A percentile compares a stretch with the other conserved stretches of the same genome.
Conservation (phyloP, 1,284 basidiomycete genomes). For the Takashimella tepidaria region DNA sequence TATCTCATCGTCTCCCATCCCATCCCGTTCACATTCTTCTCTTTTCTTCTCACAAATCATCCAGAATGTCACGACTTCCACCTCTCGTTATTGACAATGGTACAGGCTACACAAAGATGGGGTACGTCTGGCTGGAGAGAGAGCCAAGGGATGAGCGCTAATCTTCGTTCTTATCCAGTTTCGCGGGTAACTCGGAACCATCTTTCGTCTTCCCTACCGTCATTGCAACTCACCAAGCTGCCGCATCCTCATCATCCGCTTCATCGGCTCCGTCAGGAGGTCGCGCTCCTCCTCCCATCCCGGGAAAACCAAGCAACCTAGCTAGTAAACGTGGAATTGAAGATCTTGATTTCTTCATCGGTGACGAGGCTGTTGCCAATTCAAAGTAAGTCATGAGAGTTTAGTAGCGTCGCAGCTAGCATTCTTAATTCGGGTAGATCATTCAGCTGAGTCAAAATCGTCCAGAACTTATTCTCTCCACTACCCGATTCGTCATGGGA, state of each 20-base stretch:
- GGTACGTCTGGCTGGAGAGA: slow-evolving; percentile 55
- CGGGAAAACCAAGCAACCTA: slow-evolving; percentile 81
- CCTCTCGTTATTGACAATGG: slow-evolving; percentile 97
- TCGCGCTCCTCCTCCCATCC: slow-evolving; percentile 50
- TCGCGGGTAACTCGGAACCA: slow-evolving; percentile 97
- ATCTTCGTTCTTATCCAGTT: slow-evolving; percentile 53
- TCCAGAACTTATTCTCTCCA: slow-evolving; percentile 83
- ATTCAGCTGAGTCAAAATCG: too few species aligned
- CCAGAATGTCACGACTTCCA: slow-evolving; percentile 67
- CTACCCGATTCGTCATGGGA: slow-evolving; percentile 95
- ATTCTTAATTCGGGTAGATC: too few species aligned
- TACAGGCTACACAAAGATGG: slow-evolving; percentile 95
- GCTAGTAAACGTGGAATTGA: slow-evolving; percentile 97
- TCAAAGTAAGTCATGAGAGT: slow-evolving; percentile 56
- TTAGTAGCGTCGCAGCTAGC: too few species aligned
- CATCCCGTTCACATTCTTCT: background rate
- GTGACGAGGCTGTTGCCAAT: slow-evolving; percentile 94
- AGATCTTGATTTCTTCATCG: slow-evolving; percentile 99
- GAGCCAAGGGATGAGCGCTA: background rate
- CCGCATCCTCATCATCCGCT: slow-evolving; percentile 53
- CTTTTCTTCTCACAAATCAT: slow-evolving; percentile 1
- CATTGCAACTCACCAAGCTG: slow-evolving; percentile 68
- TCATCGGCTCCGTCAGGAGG: slow-evolving; percentile 24
- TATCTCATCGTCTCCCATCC: slow-evolving; percentile 1
- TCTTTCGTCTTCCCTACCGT: slow-evolving; percentile 98